These are phyloP conservation scores for Aureobasidium sp. DNA, from an alignment of 2,329 filamentous ascomycete species.

Conservation along the genomic window DNA sequence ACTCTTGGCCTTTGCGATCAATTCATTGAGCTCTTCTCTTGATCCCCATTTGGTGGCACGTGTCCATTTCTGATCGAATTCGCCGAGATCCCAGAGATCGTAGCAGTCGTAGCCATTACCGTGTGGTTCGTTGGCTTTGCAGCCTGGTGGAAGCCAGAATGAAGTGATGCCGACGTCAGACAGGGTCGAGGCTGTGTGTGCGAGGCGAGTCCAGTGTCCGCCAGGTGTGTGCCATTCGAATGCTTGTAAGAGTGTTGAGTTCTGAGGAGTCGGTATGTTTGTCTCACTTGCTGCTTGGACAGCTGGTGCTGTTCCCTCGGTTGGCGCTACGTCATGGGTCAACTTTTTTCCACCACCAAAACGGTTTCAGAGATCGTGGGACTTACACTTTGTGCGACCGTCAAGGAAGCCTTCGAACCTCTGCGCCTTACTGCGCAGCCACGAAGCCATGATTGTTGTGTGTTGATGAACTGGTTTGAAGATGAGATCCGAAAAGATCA, in stretches of 20 bases:
- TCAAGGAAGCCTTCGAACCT: constrained; percentile 1
- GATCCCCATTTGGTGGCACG: constrained; percentile 60
- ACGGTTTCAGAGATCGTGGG: background rate
- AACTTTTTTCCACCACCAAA: background rate
- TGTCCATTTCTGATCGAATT: constrained; percentile 62
- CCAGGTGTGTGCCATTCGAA: constrained; percentile 65
- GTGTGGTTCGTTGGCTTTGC: constrained; percentile 53
- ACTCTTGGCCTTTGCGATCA: constrained; percentile 44
- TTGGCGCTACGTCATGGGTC: constrained; percentile 1
- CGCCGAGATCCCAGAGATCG: constrained; percentile 58
- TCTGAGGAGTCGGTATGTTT: constrained; percentile 28
- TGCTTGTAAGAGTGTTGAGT: constrained; percentile 53
- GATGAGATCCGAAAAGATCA: background rate
- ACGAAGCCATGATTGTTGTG: constrained; percentile 5
- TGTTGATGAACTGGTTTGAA: background rate
- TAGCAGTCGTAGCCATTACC: constrained; percentile 61
- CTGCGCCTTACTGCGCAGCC: constrained; percentile 1
- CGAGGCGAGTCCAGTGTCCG: constrained; percentile 27
- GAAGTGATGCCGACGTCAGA: constrained; percentile 49
- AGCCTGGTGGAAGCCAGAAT: constrained; percentile 63
- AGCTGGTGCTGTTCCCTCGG: background rate
- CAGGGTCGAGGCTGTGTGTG: constrained; percentile 20
- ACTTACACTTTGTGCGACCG: background rate
- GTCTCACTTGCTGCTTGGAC: background rate
- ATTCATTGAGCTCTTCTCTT: constrained; percentile 49